Percentiles rank a stretch among this genome's conserved stretches.
phyloP scores from a whole-genome alignment of 2,329 filamentous ascomycete species.

The Aspergillus brunneoviolaceus region DNA sequence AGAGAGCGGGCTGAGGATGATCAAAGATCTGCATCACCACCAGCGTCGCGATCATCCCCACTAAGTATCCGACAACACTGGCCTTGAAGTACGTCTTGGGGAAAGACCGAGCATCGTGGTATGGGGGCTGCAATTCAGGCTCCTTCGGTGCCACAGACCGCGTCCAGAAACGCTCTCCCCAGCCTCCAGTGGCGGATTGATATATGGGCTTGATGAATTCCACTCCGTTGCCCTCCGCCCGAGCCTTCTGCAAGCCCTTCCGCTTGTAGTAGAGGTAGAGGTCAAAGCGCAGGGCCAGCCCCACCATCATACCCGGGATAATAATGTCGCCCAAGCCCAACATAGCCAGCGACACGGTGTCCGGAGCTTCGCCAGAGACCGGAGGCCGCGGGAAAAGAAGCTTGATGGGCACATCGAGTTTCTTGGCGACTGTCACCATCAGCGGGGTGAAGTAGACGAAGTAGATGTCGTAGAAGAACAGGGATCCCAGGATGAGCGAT shows the following conservation, averaged over 20 bases:
- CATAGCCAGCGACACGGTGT: slow-evolving; percentile 60
- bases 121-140: slow-evolving; percentile 34
- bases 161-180: slow-evolving; percentile 85
- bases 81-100: slow-evolving; percentile 83
- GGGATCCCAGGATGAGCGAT: slow-evolving; percentile 69
- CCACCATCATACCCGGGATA: slow-evolving; percentile 86
- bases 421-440: slow-evolving; percentile 70
- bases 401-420: slow-evolving; percentile 89
- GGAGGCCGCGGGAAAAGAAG: slow-evolving; percentile 74
- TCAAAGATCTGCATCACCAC: slow-evolving; percentile 73
- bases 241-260: slow-evolving; percentile 53
- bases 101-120: slow-evolving; percentile 55
- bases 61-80: slow-evolving; percentile 70
- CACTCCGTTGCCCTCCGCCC: slow-evolving; percentile 21
- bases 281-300: slow-evolving; percentile 85
- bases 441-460: slow-evolving; percentile 56
- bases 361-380: slow-evolving; percentile 45
- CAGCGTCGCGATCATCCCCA: slow-evolving; percentile 76
- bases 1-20: slow-evolving; percentile 82
- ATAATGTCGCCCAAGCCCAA: slow-evolving; percentile 94
- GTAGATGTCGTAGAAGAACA: slow-evolving; percentile 95
- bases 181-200: slow-evolving; percentile 64
- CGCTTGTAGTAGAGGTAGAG: slow-evolving; percentile 77
- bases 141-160: slow-evolving; percentile 28
- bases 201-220: slow-evolving; percentile 37